phyloP scores from a whole-genome alignment of 371 early-diverging fungal genomes.

The Mortierella sp. region DNA sequence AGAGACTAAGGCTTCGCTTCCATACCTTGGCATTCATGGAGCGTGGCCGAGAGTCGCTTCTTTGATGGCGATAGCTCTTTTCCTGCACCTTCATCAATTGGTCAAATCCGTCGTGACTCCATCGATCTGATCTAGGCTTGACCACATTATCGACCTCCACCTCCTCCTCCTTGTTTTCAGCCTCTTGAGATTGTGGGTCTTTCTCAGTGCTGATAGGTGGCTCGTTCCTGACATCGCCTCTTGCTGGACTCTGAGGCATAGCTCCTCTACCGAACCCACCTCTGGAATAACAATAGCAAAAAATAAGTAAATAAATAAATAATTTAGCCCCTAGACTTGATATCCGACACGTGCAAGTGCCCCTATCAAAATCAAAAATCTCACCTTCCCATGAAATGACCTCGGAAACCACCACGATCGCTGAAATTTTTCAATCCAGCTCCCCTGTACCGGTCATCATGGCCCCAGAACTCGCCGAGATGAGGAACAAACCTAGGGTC shows the following conservation, averaged over 20 bases:
- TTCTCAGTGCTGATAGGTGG: background rate
- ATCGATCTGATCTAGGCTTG: constrained; percentile 48
- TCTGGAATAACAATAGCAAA: constrained; percentile 6
- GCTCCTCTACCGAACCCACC: constrained; percentile 46
- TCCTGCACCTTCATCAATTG: constrained; percentile 55
- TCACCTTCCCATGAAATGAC: constrained; percentile 57
- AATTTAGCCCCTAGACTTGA: constrained; percentile 6
- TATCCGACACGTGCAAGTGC: background rate
- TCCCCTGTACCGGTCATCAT: constrained; percentile 68
- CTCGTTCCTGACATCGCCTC: constrained; percentile 39
- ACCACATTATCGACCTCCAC: background rate
- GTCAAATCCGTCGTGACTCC: constrained; percentile 56
- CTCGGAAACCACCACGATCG: constrained; percentile 45
- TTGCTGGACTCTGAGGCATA: constrained; percentile 33
- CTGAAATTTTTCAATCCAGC: constrained; percentile 60
- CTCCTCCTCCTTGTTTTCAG: constrained; percentile 18
- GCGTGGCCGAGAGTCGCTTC: constrained; percentile 42
- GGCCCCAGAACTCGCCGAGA: constrained; percentile 70
- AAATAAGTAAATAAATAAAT: background rate
- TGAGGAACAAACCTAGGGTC: constrained; percentile 73
- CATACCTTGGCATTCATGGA: constrained; percentile 48
- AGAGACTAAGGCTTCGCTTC: background rate
- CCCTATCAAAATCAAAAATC: background rate
- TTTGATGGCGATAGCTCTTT: constrained; percentile 43
- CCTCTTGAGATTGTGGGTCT: constrained; percentile 21